These are phyloP conservation scores for Rhizopogon vesiculosus DNA, from an alignment of 768 basidiomycete genomes.

Conservation along the genomic window DNA sequence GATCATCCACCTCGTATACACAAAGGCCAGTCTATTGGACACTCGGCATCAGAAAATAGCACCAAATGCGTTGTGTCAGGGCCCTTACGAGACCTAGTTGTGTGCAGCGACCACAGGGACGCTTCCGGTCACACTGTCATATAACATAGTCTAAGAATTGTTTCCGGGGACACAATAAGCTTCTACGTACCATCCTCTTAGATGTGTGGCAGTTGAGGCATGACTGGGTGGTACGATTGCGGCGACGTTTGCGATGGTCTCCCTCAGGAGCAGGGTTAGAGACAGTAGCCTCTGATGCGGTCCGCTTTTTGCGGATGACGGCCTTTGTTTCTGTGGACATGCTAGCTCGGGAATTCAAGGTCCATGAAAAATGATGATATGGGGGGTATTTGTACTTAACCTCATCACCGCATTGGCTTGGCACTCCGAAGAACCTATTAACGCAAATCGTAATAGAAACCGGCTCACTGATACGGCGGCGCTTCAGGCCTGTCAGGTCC, in stretches of 20 bases:
- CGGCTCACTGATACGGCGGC: slow-evolving; percentile 5
- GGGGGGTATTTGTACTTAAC: slow-evolving; percentile 23
- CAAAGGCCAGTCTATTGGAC: slow-evolving; percentile 67
- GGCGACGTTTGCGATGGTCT: slow-evolving; percentile 58
- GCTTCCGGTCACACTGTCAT: slow-evolving; percentile 41
- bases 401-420: slow-evolving; percentile 12
- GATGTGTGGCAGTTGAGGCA: slow-evolving; percentile 72
- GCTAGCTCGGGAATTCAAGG: background rate
- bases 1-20: slow-evolving; percentile 82
- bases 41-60: slow-evolving; percentile 7
- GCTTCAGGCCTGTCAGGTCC: background rate
- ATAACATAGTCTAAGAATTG: background rate
- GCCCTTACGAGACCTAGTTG: slow-evolving; percentile 34
- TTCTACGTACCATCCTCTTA: slow-evolving; percentile 57
- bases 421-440: slow-evolving; percentile 8
- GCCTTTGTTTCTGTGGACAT: slow-evolving; percentile 25
- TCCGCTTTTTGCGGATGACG: slow-evolving; percentile 27
- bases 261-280: slow-evolving; percentile 34
- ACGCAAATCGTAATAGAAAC: slow-evolving; percentile 7
- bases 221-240: slow-evolving; percentile 70
- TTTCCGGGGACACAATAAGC: background rate
- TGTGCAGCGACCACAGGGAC: slow-evolving; percentile 42
- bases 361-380: slow-evolving; percentile 2
- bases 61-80: slow-evolving; percentile 23
- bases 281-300: slow-evolving; percentile 18